phyloP scores from a whole-genome alignment of 2,329 filamentous ascomycete species.

The Monilinia fructigena region DNA sequence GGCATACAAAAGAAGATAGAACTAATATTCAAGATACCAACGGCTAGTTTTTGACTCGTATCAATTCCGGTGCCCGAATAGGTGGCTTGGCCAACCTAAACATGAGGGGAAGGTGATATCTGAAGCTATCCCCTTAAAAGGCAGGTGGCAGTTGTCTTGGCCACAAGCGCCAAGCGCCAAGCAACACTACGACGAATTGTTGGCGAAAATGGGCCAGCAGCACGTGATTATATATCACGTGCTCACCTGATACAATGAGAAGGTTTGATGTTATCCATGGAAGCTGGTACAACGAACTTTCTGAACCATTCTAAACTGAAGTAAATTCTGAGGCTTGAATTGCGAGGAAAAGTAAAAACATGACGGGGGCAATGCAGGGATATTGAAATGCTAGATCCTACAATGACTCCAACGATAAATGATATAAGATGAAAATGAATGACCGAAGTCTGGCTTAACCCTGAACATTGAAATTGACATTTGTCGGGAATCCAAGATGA shows the following conservation, averaged over 20 bases:
- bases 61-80: neutral
- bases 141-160: slow-evolving; percentile 17
- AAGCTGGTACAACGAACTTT: neutral
- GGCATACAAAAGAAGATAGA: neutral
- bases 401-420: neutral
- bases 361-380: neutral
- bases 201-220: no score
- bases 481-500: neutral
- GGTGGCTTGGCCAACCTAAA: slow-evolving; percentile 4
- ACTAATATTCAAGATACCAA: neutral
- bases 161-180: slow-evolving; percentile 17
- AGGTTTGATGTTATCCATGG: no score
- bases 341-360: neutral
- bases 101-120: slow-evolving; percentile 19
- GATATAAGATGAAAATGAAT: neutral
- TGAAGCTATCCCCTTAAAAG: slow-evolving; percentile 11
- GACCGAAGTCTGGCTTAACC: neutral
- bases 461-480: neutral
- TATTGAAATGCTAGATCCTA: neutral
- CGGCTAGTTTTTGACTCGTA: neutral
- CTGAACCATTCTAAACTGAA: neutral
- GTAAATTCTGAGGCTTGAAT: neutral
- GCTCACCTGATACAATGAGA: no score
- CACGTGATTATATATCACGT: neutral
- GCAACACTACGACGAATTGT: slow-evolving; percentile 4